Conservation (phyloP, 257 asterid genomes). For the Solanum gracilifrons region DNA sequence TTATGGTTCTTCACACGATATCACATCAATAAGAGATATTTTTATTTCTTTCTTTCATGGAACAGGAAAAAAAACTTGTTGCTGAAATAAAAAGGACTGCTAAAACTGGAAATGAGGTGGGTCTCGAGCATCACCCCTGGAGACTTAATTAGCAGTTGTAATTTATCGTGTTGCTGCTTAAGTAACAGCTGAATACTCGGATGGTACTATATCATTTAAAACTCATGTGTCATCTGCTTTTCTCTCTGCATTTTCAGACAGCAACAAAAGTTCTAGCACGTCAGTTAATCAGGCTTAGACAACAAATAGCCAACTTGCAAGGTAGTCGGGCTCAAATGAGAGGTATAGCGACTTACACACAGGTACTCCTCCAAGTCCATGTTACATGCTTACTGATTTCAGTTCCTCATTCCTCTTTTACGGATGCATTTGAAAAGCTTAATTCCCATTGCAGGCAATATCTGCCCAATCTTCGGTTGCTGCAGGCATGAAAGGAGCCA, state of each 20-base stretch:
- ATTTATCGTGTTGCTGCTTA: not conserved
- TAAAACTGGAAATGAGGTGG: constrained; percentile 94
- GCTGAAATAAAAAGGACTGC: constrained; percentile 94
- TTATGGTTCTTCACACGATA: not conserved
- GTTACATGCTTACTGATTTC: not conserved
- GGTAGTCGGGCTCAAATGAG: constrained; percentile 95
- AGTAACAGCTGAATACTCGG: not conserved
- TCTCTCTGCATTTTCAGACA: constrained; percentile 31
- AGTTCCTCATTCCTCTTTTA: not conserved
- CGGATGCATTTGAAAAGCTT: not conserved
- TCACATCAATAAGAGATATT: not conserved
- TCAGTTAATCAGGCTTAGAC: constrained; percentile 78
- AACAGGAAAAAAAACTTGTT: constrained; percentile 87
- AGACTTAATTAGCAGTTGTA: not conserved
- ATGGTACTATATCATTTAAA: not conserved
- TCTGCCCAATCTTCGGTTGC: constrained; percentile 93
- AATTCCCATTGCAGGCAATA: constrained; percentile 49
- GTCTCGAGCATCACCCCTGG: not conserved
- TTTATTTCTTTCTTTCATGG: not conserved
- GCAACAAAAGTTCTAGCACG: constrained; percentile 90
- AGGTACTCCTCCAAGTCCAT: constrained; percentile 32
- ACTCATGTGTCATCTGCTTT: not conserved
- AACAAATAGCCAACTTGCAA: constrained; percentile 86
- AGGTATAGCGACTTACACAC: constrained; percentile 88
- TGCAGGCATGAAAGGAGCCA: constrained; percentile 89